phyloP scores from a whole-genome alignment of 352 stramenopile species.

The Phytophthora sojae region DNA sequence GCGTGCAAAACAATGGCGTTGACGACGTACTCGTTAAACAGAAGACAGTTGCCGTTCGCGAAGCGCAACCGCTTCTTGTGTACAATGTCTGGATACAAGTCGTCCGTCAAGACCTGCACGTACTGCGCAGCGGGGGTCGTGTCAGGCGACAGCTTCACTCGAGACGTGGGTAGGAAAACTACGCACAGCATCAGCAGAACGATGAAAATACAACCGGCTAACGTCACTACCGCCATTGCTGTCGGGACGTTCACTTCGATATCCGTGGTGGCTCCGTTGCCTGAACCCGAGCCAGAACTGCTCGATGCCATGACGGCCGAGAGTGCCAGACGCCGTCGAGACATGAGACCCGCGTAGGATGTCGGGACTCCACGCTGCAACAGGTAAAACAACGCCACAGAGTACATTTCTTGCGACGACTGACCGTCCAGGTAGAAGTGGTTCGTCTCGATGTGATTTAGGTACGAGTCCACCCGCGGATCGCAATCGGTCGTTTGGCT shows the following conservation, averaged over 20 bases:
- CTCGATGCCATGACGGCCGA: slow-evolving; percentile 24
- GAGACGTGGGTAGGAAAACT: slow-evolving; percentile 55
- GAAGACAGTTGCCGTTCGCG: slow-evolving; percentile 63
- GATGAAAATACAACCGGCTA: slow-evolving; percentile 60
- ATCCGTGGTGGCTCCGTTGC: slow-evolving; percentile 34
- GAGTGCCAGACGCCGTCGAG: slow-evolving; percentile 30
- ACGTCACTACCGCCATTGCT: slow-evolving; percentile 52
- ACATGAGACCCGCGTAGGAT: slow-evolving; percentile 31
- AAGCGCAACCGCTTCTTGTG: slow-evolving; percentile 80
- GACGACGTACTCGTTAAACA: slow-evolving; percentile 76
- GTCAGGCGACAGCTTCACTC: slow-evolving; percentile 64
- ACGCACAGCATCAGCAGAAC: slow-evolving; percentile 63
- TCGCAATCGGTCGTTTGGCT: slow-evolving; percentile 22
- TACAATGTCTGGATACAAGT: slow-evolving; percentile 72
- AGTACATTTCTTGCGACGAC: slow-evolving; percentile 41
- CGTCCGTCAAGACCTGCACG: slow-evolving; percentile 75
- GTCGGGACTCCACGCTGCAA: slow-evolving; percentile 52
- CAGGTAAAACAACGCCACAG: slow-evolving; percentile 55
- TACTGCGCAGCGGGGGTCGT: slow-evolving; percentile 73
- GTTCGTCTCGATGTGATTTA: slow-evolving; percentile 39
- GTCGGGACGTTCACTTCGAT: slow-evolving; percentile 58
- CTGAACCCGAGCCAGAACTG: slow-evolving; percentile 24
- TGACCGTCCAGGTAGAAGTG: slow-evolving; percentile 41
- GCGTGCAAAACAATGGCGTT: slow-evolving; percentile 68
- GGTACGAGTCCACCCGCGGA: slow-evolving; percentile 49